Conservation (phyloP, 2,329 filamentous ascomycete genomes). For the Emmonsiellopsis sp. region DNA sequence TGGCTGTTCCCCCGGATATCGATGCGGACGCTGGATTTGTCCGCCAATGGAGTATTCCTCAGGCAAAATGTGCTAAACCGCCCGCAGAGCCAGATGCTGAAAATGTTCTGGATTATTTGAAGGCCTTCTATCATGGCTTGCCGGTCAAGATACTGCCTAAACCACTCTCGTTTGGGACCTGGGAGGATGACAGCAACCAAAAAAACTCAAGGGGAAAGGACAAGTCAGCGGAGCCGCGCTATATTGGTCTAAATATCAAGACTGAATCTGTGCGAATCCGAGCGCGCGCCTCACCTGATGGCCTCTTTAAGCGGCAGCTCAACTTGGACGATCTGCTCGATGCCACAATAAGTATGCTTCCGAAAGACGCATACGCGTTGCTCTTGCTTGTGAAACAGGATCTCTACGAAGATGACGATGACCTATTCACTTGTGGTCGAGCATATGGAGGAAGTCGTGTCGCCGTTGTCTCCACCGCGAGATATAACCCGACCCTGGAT, state of each 20-base stretch:
- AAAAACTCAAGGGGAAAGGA: slow-evolving; percentile 1
- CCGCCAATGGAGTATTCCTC: slow-evolving; percentile 34
- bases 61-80: neutral
- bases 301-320: slow-evolving; percentile 35
- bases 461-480: slow-evolving; percentile 50
- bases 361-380: slow-evolving; percentile 49
- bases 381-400: slow-evolving; percentile 52
- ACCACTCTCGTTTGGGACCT: slow-evolving; percentile 39
- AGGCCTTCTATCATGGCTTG: slow-evolving; percentile 47
- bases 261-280: slow-evolving; percentile 41
- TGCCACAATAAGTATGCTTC: slow-evolving; percentile 43
- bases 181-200: slow-evolving; percentile 27
- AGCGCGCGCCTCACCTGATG: slow-evolving; percentile 40
- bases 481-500: slow-evolving; percentile 49
- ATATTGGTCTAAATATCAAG: slow-evolving; percentile 38
- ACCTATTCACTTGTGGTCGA: slow-evolving; percentile 57
- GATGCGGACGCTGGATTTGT: slow-evolving; percentile 29
- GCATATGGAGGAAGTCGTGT: slow-evolving; percentile 57
- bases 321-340: slow-evolving; percentile 55
- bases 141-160: slow-evolving; percentile 36
- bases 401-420: slow-evolving; percentile 55
- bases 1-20: slow-evolving; percentile 40
- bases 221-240: slow-evolving; percentile 13
- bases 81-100: slow-evolving; percentile 13
- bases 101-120: slow-evolving; percentile 34